Evolutionary conservation across 106 monocot species (phyloP).

Genomic region (Iris macrosiphon): DNA sequence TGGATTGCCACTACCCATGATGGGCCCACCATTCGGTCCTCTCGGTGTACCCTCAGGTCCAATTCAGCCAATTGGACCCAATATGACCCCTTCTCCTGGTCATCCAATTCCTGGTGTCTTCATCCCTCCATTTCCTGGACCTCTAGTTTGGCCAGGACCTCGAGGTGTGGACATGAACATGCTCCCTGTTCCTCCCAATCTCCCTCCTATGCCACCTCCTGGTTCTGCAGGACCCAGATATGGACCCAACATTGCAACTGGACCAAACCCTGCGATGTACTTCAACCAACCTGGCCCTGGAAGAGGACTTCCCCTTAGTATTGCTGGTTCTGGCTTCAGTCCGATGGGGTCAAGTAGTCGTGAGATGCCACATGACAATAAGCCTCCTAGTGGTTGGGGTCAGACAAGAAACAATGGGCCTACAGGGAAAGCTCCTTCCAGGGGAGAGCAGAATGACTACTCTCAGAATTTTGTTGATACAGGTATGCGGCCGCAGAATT

Average conservation of each 20-base stretch:
- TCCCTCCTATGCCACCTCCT: slow-evolving; percentile 59
- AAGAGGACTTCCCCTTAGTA: slow-evolving; percentile 35
- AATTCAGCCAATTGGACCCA: slow-evolving; percentile 67
- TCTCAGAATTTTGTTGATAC: slow-evolving; percentile 99
- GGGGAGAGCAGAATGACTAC: slow-evolving; percentile 98
- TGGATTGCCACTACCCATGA: slow-evolving; percentile 60
- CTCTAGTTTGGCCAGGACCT: slow-evolving; percentile 75
- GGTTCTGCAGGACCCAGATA: slow-evolving; percentile 60
- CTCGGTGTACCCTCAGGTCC: slow-evolving; percentile 65
- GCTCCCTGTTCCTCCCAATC: slow-evolving; percentile 60
- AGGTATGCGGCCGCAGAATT: slow-evolving; percentile 96
- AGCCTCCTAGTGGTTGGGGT: slow-evolving; percentile 42
- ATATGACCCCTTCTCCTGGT: slow-evolving; percentile 52
- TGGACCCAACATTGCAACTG: slow-evolving; percentile 50
- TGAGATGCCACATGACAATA: slow-evolving; percentile 65
- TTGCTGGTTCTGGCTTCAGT: slow-evolving; percentile 45
- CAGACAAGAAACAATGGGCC: slow-evolving; percentile 53
- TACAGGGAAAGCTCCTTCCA: slow-evolving; percentile 85
- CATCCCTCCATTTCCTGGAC: slow-evolving; percentile 68
- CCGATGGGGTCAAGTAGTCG: slow-evolving; percentile 37
- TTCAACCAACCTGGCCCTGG: slow-evolving; percentile 71
- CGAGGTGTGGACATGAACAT: slow-evolving; percentile 83
- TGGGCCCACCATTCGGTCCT: slow-evolving; percentile 76
- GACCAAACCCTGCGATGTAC: slow-evolving; percentile 51
- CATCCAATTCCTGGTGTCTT: slow-evolving; percentile 62